phyloP scores from a whole-genome alignment of 1,139 yeast genomes.

The Blastobotrys aristatus region DNA sequence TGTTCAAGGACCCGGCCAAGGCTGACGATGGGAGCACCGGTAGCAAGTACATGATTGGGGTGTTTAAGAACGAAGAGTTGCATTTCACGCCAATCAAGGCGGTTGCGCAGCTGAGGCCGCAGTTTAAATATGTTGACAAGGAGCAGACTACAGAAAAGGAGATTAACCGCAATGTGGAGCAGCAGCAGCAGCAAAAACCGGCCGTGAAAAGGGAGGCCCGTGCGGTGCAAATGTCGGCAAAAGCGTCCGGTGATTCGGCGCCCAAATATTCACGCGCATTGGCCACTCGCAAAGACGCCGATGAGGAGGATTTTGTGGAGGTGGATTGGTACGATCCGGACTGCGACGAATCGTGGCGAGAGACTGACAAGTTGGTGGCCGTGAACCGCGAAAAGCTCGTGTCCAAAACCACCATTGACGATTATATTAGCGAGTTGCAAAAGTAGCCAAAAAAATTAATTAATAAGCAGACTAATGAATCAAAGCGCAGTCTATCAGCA shows the following conservation, averaged over 20 bases:
- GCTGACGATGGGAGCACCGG: constrained; percentile 16
- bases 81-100: constrained; percentile 63
- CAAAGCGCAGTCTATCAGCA: neutral
- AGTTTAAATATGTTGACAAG: constrained; percentile 62
- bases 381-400: constrained; percentile 20
- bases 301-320: constrained; percentile 59
- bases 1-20: constrained; percentile 21
- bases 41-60: constrained; percentile 56
- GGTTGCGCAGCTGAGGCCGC: constrained; percentile 76
- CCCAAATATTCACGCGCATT: constrained; percentile 77
- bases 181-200: constrained; percentile 43
- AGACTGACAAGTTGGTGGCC: constrained; percentile 33
- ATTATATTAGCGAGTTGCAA: constrained; percentile 25
- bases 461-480: neutral
- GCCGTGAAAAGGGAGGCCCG: constrained; percentile 48
- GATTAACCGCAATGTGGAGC: constrained; percentile 32
- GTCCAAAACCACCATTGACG: constrained; percentile 25
- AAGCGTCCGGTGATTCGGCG: constrained; percentile 53
- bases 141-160: constrained; percentile 31
- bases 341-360: constrained; percentile 36
- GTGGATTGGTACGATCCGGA: constrained; percentile 47
- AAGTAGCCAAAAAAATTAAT: constrained; percentile 1
- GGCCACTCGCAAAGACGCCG: constrained; percentile 64
- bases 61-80: constrained; percentile 46
- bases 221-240: constrained; percentile 73